Conservation (phyloP, 2,329 filamentous ascomycete species). For the Arthrobotrys iridis region DNA sequence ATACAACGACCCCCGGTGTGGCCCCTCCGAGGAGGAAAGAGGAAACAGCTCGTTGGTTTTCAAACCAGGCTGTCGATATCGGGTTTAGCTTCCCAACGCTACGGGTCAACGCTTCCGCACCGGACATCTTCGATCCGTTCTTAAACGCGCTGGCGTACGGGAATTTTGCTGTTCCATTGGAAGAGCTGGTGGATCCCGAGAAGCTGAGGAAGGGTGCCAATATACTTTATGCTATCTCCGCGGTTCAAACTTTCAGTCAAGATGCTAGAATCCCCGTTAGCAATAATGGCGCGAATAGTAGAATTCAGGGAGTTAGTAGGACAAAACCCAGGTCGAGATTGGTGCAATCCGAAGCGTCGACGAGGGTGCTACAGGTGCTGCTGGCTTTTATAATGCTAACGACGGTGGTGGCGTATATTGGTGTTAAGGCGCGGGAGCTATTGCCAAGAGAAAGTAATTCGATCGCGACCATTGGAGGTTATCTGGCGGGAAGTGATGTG, state of each 20-base stretch:
- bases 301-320: constrained; percentile 29
- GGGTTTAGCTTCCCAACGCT: constrained; percentile 29
- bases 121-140: constrained; percentile 34
- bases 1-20: neutral
- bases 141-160: constrained; percentile 36
- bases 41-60: constrained; percentile 38
- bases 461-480: constrained; percentile 58
- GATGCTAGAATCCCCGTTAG: constrained; percentile 41
- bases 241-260: constrained; percentile 58
- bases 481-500: constrained; percentile 59
- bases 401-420: constrained; percentile 56
- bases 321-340: constrained; percentile 46
- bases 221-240: constrained; percentile 57
- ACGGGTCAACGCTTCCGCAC: neutral
- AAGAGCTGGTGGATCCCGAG: constrained; percentile 24
- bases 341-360: constrained; percentile 58
- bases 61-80: constrained; percentile 3
- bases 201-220: constrained; percentile 37
- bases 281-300: neutral
- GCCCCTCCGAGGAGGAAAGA: constrained; percentile 8
- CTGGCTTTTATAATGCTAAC: constrained; percentile 59
- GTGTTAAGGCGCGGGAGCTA: constrained; percentile 56
- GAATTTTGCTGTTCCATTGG: constrained; percentile 14
- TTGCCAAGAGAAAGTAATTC: constrained; percentile 59
- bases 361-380: constrained; percentile 59